Base-by-base conservation (phyloP, 2,329 filamentous ascomycete genomes). In the Pseudopyricularia javanii region DNA sequence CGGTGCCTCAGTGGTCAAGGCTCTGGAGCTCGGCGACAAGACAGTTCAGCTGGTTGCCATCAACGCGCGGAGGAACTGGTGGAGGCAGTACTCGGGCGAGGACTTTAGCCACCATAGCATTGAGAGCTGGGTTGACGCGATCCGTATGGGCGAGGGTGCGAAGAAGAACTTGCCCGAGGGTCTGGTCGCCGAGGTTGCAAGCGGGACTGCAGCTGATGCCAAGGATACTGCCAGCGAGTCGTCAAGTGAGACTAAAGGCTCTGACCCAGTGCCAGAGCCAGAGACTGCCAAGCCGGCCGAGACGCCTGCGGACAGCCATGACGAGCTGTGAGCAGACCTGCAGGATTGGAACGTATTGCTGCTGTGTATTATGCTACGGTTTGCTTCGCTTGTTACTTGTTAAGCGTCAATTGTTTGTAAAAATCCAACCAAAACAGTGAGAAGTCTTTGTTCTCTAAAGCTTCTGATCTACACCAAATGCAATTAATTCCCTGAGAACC, bases 51-150 rank as follows among this genome's bases (percentile, higher is more conserved):
- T 97, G 47, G 74, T 97, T 53, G 90, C 90, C 15, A 67, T 95
- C 55, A 96, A 96, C 66, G 86, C 80, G 32, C 89, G 91, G 62
- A 82, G 90, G 52, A 78, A 79, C 43, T 98, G 93, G 93, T 94
- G 84, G 80, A 85, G 86, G 61, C 79, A 78, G 54, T 93, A 88
- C 65, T 70, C 79, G 49, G 80, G 77, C 7, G 62, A 47, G 3
- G 71, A 78, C 45, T 82, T 82, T 47, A 79, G 78, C 53, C 63
- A 74, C 24, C 73, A 78, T 52, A 78, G 76, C 26, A 72, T 98
- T 30, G 88, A 95, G 70, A 72, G 73, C 56, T 98, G 91, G 89
- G 80, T 98, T 55, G 93, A 98, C 62, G 77, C 80, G n/a, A 89
- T 97, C 56, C 83, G 89, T 35, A 78, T 98, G 74, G 88, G 91